Percentiles rank a stretch among this genome's conserved stretches.
These are phyloP conservation scores for Scedosporium boydii DNA, from an alignment of 2,329 filamentous ascomycete genomes.

Conservation along the genomic window DNA sequence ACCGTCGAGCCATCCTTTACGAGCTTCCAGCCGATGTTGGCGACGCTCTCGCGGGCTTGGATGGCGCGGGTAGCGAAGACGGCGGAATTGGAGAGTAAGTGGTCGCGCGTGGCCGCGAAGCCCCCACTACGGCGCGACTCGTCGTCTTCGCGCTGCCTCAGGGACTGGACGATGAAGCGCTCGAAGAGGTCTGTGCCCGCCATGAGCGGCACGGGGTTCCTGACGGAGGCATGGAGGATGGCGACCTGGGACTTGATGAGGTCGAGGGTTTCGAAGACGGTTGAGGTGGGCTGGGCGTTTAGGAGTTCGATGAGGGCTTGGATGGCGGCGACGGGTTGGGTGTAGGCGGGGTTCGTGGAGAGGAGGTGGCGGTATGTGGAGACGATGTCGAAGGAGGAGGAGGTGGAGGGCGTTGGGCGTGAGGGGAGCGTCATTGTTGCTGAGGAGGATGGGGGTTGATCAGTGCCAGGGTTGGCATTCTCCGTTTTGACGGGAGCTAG, in stretches of 20 bases:
- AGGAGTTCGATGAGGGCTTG: conserved; percentile 84
- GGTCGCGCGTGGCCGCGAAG: conserved; percentile 74
- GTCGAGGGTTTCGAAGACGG: conserved; percentile 88
- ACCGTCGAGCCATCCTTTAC: conserved; percentile 71
- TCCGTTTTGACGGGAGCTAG: neutral
- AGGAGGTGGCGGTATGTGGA: conserved; percentile 45
- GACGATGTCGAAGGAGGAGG: conserved; percentile 37
- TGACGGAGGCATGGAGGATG: conserved; percentile 66
- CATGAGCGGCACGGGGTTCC: conserved; percentile 84
- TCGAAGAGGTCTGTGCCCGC: conserved; percentile 95
- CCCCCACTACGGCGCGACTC: conserved; percentile 18
- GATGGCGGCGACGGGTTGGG: conserved; percentile 92
- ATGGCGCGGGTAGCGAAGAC: conserved; percentile 83
- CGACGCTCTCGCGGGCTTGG: conserved; percentile 74
- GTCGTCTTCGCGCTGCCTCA: conserved; percentile 40
- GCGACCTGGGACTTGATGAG: conserved; percentile 69
- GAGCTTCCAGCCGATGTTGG: conserved; percentile 66
- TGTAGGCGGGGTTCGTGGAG: conserved; percentile 67
- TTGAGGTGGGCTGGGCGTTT: conserved; percentile 67
- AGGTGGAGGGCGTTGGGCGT: conserved; percentile 13
- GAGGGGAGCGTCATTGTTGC: conserved; percentile 16
- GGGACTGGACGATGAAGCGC: conserved; percentile 75
- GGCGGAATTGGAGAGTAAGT: conserved; percentile 76
- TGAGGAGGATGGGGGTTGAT: neutral
- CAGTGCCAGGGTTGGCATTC: neutral